Percentiles rank a stretch among this genome's conserved stretches.
Evolutionary conservation across 1,139 yeast species (phyloP).

Genomic region (Geotrichum restrictum): DNA sequence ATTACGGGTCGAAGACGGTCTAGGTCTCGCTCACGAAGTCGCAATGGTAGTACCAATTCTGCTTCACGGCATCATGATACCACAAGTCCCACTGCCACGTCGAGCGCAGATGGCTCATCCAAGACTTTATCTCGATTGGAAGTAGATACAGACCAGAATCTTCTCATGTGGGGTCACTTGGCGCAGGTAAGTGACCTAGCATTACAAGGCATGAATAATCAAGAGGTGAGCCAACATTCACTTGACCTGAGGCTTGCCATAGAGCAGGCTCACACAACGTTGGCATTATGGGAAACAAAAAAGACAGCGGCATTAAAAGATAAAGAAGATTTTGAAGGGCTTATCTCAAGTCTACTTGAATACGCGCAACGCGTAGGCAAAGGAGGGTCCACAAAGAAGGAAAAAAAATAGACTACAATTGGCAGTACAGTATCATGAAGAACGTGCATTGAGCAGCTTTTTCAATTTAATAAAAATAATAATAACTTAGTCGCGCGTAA

Average conservation of each 20-base stretch:
- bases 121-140: background rate
- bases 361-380: constrained; percentile 50
- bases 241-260: constrained; percentile 32
- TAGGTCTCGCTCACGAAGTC: background rate
- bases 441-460: too few relatives aligned
- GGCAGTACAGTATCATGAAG: too few relatives aligned
- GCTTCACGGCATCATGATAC: background rate
- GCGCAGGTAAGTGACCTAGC: constrained; percentile 38
- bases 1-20: background rate
- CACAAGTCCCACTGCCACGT: background rate
- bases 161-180: constrained; percentile 35
- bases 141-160: constrained; percentile 27
- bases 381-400: constrained; percentile 7
- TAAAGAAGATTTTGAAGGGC: constrained; percentile 62
- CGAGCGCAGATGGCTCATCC: background rate
- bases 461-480: too few relatives aligned
- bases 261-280: constrained; percentile 39
- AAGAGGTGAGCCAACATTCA: constrained; percentile 35
- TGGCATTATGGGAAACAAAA: constrained; percentile 51
- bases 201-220: constrained; percentile 36
- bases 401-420: background rate
- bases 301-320: constrained; percentile 47
- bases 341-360: constrained; percentile 67
- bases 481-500: too few relatives aligned
- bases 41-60: background rate